Conservation (phyloP, 768 basidiomycete genomes). For the Rhodotorula graminis region DNA sequence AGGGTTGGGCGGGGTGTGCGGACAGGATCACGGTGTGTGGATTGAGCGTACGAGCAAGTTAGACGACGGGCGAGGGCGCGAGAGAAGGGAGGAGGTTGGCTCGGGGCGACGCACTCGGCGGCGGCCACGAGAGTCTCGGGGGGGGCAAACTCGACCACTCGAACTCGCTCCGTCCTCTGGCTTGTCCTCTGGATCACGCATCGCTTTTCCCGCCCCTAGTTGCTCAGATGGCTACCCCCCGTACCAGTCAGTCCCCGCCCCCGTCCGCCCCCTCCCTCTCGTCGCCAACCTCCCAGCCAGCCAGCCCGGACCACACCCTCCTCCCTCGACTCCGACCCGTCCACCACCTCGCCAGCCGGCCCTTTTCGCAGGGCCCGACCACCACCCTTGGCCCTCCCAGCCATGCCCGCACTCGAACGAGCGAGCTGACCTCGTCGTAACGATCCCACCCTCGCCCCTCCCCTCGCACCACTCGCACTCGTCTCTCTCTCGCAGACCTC, state of each 20-base stretch:
- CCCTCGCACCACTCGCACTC: background rate
- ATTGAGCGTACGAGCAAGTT: background rate
- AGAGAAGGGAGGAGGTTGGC: background rate
- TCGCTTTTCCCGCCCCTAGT: background rate
- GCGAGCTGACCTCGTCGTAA: background rate
- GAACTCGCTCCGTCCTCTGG: background rate
- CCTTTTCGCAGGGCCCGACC: background rate
- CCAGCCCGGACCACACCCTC: background rate
- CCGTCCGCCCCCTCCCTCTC: background rate
- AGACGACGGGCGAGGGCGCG: slow-evolving; percentile 6
- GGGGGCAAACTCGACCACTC: background rate
- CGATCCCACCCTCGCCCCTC: background rate
- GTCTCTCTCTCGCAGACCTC: slow-evolving; percentile 20
- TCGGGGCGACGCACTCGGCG: too few species aligned
- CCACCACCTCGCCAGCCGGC: background rate
- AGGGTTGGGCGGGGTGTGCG: background rate
- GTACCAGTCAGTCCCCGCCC: slow-evolving; percentile 15
- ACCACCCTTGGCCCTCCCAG: too few species aligned
- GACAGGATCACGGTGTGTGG: too few species aligned
- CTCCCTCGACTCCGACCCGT: background rate
- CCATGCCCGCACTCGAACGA: background rate
- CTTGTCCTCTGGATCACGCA: slow-evolving; percentile 1
- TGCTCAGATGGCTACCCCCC: slow-evolving; percentile 6
- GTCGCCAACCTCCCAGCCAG: background rate
- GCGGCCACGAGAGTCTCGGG: too few species aligned